Evolutionary conservation across 163 green algal species (phyloP).

Genomic region (Scenedesmus sp.): DNA sequence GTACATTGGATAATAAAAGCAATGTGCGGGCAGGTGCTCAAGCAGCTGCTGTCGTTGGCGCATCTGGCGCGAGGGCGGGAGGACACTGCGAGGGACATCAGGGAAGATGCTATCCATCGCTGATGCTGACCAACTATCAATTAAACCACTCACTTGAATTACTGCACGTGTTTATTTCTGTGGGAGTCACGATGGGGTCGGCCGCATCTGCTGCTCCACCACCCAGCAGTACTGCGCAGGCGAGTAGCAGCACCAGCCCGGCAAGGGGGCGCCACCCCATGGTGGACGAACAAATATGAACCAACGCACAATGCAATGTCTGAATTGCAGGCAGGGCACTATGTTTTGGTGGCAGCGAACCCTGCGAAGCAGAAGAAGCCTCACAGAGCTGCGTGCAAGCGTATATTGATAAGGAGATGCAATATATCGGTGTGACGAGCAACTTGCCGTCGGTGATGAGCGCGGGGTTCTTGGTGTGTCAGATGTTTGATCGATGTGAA

Average conservation of each 20-base stretch:
- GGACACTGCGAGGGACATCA: neutral
- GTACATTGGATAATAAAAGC: neutral
- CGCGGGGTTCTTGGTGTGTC: neutral
- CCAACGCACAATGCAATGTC: neutral
- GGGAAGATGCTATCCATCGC: neutral
- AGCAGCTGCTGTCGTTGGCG: neutral
- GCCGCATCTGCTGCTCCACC: slow-evolving; percentile 16
- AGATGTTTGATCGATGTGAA: neutral
- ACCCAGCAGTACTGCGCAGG: slow-evolving; percentile 27
- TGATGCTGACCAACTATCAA: neutral
- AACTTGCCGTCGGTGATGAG: neutral
- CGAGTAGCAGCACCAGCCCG: neutral
- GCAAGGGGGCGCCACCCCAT: slow-evolving; percentile 5
- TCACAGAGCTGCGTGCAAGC: neutral
- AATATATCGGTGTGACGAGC: neutral
- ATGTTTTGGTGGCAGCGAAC: slow-evolving; percentile 1
- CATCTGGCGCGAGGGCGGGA: neutral
- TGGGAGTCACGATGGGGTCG: slow-evolving; percentile 16
- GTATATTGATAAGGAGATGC: neutral
- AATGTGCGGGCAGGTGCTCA: neutral
- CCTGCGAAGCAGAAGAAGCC: neutral
- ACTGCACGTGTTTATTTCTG: slow-evolving; percentile 50
- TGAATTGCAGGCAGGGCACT: slow-evolving; percentile 3
- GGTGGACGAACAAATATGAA: neutral
- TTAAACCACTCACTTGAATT: slow-evolving; percentile 34